Evolutionary conservation across 2,329 filamentous ascomycete genomes (phyloP), one percentile per base, ranked within the genome.

Genomic region (Stachybotrys elegans): DNA sequence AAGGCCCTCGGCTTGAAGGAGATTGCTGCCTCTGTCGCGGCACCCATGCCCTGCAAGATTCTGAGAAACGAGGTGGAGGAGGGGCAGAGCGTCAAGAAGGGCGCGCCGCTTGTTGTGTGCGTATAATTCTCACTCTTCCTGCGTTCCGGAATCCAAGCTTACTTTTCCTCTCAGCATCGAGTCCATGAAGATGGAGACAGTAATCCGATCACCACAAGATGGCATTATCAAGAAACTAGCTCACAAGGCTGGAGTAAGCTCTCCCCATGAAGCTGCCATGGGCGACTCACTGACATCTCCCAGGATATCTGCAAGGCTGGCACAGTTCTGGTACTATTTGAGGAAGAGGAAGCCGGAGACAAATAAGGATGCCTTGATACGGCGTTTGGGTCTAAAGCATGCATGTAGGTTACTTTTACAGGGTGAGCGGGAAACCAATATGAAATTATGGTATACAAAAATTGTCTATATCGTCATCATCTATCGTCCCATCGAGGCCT

Each of bases 21-120:
- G 58, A 77, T 78, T 1, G 75, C 83, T 6, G 91, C 92, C 47
- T 93, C 86, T 43, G 89, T 97, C 2, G 75, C 88, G 20, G 89
- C 93, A 19, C 93, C 93, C 0, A 98, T 98, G 93, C 93, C 93
- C 2, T 97, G 93, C 69, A 97, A 97, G 70, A 85, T 98, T 21
- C 69, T 98, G 49, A 82, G 88, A 52, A 93, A 96, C 39, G 88
- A 95, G 64, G 89, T 96, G 0, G 69, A 76, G 22, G 89, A 89
- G 54, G 93, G 93, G 0, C 81, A 95, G 51, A 68, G 67, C 38
- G 93, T 98, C 14, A 82, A 83, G 60, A 94, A 92, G 69, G 91
- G 92, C 37, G 83, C 92, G 45, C 82, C 89, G 6, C 70, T 98
- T 46, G 88, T 97, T 12, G 90, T 97, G 70, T 83, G 64, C 75